phyloP scores from a whole-genome alignment of 2,329 filamentous ascomycete species.

The Thermomyces lanuginosus region DNA sequence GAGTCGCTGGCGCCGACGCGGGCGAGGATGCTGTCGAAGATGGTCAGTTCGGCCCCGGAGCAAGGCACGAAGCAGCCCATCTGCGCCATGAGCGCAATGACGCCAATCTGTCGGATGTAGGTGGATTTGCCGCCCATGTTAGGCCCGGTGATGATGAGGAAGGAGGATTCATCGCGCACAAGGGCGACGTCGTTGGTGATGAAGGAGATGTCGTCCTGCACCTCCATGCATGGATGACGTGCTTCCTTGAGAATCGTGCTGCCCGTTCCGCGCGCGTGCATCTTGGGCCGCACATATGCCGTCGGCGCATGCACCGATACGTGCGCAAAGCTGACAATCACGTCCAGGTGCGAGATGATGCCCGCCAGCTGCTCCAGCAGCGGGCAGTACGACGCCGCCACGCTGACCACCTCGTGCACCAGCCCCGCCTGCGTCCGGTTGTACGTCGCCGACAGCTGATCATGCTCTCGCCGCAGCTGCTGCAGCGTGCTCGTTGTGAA shows the following conservation, averaged over 20 bases:
- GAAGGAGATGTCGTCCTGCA: slow-evolving; percentile 96
- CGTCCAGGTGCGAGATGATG: slow-evolving; percentile 82
- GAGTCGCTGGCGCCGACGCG: slow-evolving; percentile 91
- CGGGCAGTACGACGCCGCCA: slow-evolving; percentile 87
- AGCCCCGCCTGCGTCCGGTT: slow-evolving; percentile 84
- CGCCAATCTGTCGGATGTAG: slow-evolving; percentile 92
- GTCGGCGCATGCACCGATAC: slow-evolving; percentile 83
- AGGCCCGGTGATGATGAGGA: slow-evolving; percentile 90
- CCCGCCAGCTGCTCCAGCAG: slow-evolving; percentile 79
- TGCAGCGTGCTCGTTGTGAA: slow-evolving; percentile 80
- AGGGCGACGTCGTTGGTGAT: slow-evolving; percentile 94
- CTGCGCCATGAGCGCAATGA: slow-evolving; percentile 94
- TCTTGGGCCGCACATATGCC: slow-evolving; percentile 77
- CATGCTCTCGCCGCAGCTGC: slow-evolving; percentile 70
- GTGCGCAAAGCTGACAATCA: slow-evolving; percentile 86
- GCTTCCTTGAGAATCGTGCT: slow-evolving; percentile 84
- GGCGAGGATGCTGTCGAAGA: slow-evolving; percentile 93
- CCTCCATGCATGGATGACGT: slow-evolving; percentile 92
- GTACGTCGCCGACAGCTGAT: slow-evolving; percentile 87
- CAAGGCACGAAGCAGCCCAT: slow-evolving; percentile 94
- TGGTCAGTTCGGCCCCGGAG: slow-evolving; percentile 72
- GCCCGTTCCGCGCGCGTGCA: slow-evolving; percentile 74
- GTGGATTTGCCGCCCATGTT: slow-evolving; percentile 99
- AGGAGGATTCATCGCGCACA: slow-evolving; percentile 61
- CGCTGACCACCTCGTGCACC: slow-evolving; percentile 79